Percentiles rank a stretch among this genome's conserved stretches.
Conservation (phyloP, 1,284 basidiomycete species). For the Acaromyces ingoldii region DNA sequence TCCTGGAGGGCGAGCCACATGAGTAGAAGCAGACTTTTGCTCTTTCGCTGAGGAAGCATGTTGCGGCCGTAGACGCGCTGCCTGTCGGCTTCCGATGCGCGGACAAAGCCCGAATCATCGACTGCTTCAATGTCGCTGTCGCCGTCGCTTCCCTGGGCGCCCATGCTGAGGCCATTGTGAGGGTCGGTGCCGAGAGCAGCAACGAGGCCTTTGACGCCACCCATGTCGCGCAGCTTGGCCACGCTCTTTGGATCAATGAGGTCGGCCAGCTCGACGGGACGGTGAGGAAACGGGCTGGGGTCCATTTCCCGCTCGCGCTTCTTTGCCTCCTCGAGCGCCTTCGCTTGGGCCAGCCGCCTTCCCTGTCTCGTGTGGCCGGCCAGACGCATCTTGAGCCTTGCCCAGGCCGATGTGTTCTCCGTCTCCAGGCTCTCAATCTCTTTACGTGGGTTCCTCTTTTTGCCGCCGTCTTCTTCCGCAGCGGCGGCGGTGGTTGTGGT, state of each 20-base stretch:
- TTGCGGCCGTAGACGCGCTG: constrained; percentile 71
- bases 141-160: constrained; percentile 17
- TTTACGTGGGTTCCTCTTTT: too few relatives aligned
- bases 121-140: constrained; percentile 15
- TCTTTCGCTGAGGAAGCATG: constrained; percentile 68
- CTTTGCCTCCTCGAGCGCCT: constrained; percentile 11
- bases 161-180: constrained; percentile 47
- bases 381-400: constrained; percentile 19
- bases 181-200: constrained; percentile 69
- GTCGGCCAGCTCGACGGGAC: constrained; percentile 73
- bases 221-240: constrained; percentile 65
- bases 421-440: too few relatives aligned
- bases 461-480: neutral
- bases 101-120: constrained; percentile 17
- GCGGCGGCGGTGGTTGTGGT: constrained; percentile 2
- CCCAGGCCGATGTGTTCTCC: constrained; percentile 14
- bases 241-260: constrained; percentile 82
- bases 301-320: constrained; percentile 32
- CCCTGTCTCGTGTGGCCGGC: constrained; percentile 22
- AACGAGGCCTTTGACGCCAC: constrained; percentile 68
- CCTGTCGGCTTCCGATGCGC: constrained; percentile 30
- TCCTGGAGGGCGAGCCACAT: constrained; percentile 96
- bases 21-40: constrained; percentile 73
- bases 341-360: constrained; percentile 26
- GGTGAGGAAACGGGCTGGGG: constrained; percentile 38